Conservation (phyloP, 148 eudicot genomes). For the Selenicereus undatus region DNA sequence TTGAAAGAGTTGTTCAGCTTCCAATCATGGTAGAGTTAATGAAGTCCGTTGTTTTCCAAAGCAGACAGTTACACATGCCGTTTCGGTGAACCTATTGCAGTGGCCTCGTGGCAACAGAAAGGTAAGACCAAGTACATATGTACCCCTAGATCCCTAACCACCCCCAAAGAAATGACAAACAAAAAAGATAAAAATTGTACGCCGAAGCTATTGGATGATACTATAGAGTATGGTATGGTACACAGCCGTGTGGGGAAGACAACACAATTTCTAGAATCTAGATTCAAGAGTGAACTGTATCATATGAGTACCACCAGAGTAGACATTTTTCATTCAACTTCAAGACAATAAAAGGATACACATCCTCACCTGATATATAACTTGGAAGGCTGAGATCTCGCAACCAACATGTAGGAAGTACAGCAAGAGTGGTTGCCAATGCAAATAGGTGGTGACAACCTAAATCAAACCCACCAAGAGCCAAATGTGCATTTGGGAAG, state of each 20-base stretch:
- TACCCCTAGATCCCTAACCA: no score
- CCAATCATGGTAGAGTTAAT: not conserved
- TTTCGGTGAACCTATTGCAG: not conserved
- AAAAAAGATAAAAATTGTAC: not conserved
- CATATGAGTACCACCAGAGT: no score
- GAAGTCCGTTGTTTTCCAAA: not conserved
- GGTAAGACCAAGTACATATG: not conserved
- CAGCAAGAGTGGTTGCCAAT: conserved; percentile 50
- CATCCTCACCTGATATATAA: conserved; percentile 74
- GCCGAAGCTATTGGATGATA: not conserved
- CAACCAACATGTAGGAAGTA: conserved; percentile 94
- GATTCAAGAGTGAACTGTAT: no score
- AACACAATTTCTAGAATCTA: not conserved
- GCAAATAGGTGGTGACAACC: conserved; percentile 68
- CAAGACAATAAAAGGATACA: not conserved
- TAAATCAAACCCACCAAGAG: conserved; percentile 40
- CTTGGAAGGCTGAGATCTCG: conserved; percentile 75
- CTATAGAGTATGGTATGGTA: no score
- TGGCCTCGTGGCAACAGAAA: not conserved
- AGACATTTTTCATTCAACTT: no score
- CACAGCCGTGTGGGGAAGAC: not conserved
- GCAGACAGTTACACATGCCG: not conserved
- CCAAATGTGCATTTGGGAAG: conserved; percentile 75
- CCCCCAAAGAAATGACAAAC: not conserved
- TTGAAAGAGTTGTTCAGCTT: not conserved